These are phyloP conservation scores for Thalassiosira ordinaria DNA, from an alignment of 352 stramenopile species.

Conservation along the genomic window DNA sequence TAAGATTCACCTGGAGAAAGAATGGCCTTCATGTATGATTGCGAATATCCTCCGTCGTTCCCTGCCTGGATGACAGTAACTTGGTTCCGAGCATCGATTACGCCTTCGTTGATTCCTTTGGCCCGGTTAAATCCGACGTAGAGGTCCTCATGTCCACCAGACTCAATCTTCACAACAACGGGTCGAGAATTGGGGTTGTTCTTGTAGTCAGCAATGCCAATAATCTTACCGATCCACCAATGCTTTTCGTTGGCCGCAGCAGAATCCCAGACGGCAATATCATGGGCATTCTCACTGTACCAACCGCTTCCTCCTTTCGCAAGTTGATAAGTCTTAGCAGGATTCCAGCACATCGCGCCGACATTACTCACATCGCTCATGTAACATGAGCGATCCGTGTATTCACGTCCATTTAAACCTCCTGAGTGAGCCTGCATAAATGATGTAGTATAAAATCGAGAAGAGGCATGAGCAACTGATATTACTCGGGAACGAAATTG, in stretches of 20 bases:
- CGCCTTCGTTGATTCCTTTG: slow-evolving; percentile 45
- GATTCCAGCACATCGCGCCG: slow-evolving; percentile 55
- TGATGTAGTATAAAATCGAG: not conserved
- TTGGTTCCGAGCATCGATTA: slow-evolving; percentile 23
- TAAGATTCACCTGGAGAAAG: slow-evolving; percentile 28
- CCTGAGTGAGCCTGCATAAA: slow-evolving; percentile 31
- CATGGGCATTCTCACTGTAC: slow-evolving; percentile 26
- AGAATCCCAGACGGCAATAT: slow-evolving; percentile 18
- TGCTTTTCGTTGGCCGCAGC: no score
- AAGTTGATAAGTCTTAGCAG: slow-evolving; percentile 57
- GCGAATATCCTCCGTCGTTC: slow-evolving; percentile 47
- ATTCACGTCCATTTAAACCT: slow-evolving; percentile 38
- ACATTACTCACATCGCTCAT: slow-evolving; percentile 53
- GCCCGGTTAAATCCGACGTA: slow-evolving; percentile 62
- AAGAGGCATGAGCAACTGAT: slow-evolving; percentile 9
- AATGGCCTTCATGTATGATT: slow-evolving; percentile 42
- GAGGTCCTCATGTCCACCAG: slow-evolving; percentile 18
- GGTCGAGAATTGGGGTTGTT: slow-evolving; percentile 34
- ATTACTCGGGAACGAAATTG: not conserved
- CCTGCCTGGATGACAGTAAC: slow-evolving; percentile 39
- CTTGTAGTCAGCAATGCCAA: slow-evolving; percentile 58
- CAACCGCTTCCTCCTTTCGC: slow-evolving; percentile 15
- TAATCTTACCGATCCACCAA: slow-evolving; percentile 37
- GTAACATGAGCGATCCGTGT: slow-evolving; percentile 38
- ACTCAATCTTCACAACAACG: slow-evolving; percentile 53